Evolutionary conservation across 345 rosid genomes (phyloP).

Genomic region (Rhodomyrtus tomentosa): DNA sequence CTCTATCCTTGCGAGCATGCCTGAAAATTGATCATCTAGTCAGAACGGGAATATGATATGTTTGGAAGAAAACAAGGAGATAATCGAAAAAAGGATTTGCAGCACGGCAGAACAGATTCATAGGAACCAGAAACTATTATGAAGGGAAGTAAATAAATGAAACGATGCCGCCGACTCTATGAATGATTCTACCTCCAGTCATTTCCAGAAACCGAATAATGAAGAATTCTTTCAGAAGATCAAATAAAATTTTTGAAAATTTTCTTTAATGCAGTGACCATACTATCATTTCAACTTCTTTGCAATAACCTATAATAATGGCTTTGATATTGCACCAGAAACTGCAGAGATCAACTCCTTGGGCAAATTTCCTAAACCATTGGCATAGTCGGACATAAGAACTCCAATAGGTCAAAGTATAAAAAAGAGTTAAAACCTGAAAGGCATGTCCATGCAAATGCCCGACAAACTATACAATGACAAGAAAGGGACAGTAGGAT

Average conservation of each 20-base stretch:
- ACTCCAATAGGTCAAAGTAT: background rate
- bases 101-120: background rate
- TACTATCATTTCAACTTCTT: background rate
- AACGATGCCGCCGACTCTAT: constrained; percentile 65
- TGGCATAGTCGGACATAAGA: background rate
- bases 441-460: background rate
- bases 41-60: background rate
- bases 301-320: background rate
- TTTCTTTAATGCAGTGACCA: too few species aligned
- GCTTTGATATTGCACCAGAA: background rate
- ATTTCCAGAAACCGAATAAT: constrained; percentile 75
- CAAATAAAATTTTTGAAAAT: too few species aligned
- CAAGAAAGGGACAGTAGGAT: background rate
- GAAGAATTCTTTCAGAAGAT: too few species aligned
- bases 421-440: background rate
- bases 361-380: background rate
- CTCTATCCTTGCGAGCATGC: background rate
- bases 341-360: background rate
- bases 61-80: background rate
- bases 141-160: background rate
- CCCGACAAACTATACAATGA: too few species aligned
- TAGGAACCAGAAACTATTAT: background rate
- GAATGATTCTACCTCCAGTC: constrained; percentile 75
- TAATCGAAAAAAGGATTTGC: background rate
- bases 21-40: constrained; percentile 8